Percentiles rank a stretch among this genome's conserved stretches.
Conservation (phyloP, 306 rosid genomes). For the Glycine tomentella region DNA sequence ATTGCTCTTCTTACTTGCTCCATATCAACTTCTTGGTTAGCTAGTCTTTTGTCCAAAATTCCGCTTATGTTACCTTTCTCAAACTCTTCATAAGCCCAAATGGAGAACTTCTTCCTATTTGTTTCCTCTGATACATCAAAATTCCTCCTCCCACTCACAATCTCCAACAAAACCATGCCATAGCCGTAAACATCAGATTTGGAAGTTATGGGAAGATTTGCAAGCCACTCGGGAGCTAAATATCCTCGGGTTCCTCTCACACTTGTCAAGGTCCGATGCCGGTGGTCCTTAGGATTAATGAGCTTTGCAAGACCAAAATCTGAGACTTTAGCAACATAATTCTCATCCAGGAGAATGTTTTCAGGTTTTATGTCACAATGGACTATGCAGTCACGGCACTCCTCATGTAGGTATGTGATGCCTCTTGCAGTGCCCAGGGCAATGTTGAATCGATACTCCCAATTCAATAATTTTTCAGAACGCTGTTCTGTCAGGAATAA, state of each 20-base stretch:
- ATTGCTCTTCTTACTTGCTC: slow-evolving; percentile 68
- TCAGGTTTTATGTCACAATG: slow-evolving; percentile 94
- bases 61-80: slow-evolving; percentile 67
- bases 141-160: slow-evolving; percentile 82
- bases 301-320: slow-evolving; percentile 94
- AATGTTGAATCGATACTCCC: slow-evolving; percentile 74
- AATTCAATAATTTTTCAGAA: slow-evolving; percentile 62
- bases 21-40: slow-evolving; percentile 62
- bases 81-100: slow-evolving; percentile 82
- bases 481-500: slow-evolving; percentile 58
- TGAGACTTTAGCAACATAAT: slow-evolving; percentile 74
- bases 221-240: slow-evolving; percentile 92
- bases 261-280: slow-evolving; percentile 67
- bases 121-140: slow-evolving; percentile 76
- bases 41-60: slow-evolving; percentile 70
- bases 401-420: slow-evolving; percentile 89
- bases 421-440: slow-evolving; percentile 89
- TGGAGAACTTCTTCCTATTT: slow-evolving; percentile 65
- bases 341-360: slow-evolving; percentile 84
- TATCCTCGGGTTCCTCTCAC: slow-evolving; percentile 88
- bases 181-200: slow-evolving; percentile 80
- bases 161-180: slow-evolving; percentile 91
- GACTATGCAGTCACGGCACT: slow-evolving; percentile 87
- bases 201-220: slow-evolving; percentile 79
- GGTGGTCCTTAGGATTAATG: slow-evolving; percentile 60